Evolutionary conservation across 2,329 filamentous ascomycete species (phyloP), one percentile per base, ranked within the genome.

Genomic region (Diplodia mutila): DNA sequence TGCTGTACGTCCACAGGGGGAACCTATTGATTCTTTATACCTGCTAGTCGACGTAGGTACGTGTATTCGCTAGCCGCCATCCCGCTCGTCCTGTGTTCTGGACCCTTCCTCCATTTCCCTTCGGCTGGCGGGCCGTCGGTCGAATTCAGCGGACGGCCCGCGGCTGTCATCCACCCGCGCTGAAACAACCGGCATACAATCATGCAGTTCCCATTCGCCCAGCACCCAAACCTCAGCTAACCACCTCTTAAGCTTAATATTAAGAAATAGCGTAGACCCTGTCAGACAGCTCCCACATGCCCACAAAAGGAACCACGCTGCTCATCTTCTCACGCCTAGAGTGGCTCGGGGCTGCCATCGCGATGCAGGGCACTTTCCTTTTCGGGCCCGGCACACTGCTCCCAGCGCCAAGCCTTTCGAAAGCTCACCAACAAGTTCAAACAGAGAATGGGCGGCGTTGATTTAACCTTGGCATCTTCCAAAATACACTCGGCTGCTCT

Each of bases 191-290:
- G 16, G 42, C 42, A 32, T 48, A 1, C 46, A 23, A 29, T 46
- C n/a, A 14, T n/a, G 34, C 46, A 6, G 18, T 14, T 37, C 46
- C 34, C 29, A 63, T 63, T 63, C 59, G 59, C 18, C 29, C 11
- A 29, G 29, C 0, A 5, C 25, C 16, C 25, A 12, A 49, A 23
- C 54, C 25, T n/a, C 27, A 49, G 57, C 25, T 42, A 18, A 8
- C 59, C 42, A 25, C 29, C 42, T 25, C 59, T 63, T 63, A 63
- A 63, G 59, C 59, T 63, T 63, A 63, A 63, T 51, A 63, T 51
- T 63, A 51, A 63, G 59, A 51, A n/a, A n/a, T 12, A 29, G n/a
- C 46, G 12, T n/a, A 16, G 34, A 18, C 46, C 29, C 27, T 11
- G 59, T 48, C 42, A n/a, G 37, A 37, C 29, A 16, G 27, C 27